Evolutionary conservation across 2,329 filamentous ascomycete genomes (phyloP), one percentile per base, ranked within the genome.

Genomic region (Laburnicola sp.): DNA sequence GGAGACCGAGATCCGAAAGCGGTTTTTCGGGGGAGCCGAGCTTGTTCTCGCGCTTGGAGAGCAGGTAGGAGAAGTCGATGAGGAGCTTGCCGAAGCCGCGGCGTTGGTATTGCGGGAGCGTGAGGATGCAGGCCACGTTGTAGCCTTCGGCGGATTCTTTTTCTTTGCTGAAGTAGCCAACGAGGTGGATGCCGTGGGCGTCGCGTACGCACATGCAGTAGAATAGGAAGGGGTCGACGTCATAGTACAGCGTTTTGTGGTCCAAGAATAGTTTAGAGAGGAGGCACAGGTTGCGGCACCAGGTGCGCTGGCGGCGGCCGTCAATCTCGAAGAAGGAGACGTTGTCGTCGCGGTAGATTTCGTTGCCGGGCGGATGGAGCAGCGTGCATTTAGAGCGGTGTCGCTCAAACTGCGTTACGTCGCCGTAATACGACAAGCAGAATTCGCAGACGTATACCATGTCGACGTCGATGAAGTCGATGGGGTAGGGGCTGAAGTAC

Each of bases 111-210:
- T 99, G 95, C 0, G 94, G 94, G 3, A 99, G 80, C 0, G 94
- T 99, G 52, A 99, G 79, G 70, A 99, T 99, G 82, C 95, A 99
- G 3, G 94, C 95, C 28, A 99, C 87, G 69, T 99, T 99, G 81
- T 97, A 99, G 27, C 89, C 91, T 65, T 99, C 95, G 0, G 91
- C 91, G 34, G 88, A 93, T 74, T 99, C 94, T 63, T 99, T 99
- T 73, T 99, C 94, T 71, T 99, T 99, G 49, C 89, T 96, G 74
- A 99, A 99, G 70, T 97, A 99, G n/a, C 94, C 94, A n/a, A 99
- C 89, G 43, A 99, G 83, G 68, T 97, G 94, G 65, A 88, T 94
- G 10, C 94, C 94, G 63, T 91, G 87, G 43, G 96, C 91, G 58
- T 92, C 89, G 60, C 89, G 86, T 35, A 86, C 87, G 25, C 90